Base-by-base conservation (phyloP, 164 flowering plant species). In the Chimonanthus praecox region DNA sequence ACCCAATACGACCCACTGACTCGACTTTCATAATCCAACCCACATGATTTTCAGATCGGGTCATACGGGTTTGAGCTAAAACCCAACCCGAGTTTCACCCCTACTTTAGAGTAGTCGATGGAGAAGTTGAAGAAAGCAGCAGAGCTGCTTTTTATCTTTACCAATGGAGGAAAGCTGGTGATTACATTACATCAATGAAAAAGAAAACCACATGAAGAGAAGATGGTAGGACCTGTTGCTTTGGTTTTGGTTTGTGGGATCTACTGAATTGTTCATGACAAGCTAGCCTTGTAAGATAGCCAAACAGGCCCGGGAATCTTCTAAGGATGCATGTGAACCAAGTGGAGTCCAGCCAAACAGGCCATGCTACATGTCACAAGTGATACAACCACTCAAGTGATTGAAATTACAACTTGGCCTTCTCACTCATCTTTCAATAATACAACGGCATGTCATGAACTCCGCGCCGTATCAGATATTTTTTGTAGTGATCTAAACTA, bases 291-390 rank as follows among this genome's bases (percentile, higher is more conserved):
- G 7, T 4, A 2, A 15, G 13, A 54, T 11, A 54, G 16, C 16
- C 68, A 44, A 33, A 6, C 65, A 10, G 16, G 64, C 64, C 16
- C 43, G 68, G 44, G 68, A 65, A 43, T 45, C 16, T 65, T 65
- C 15, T 6, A 3, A 15, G 16, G 48, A 11, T 3, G 46, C 4
- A 33, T 33, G 21, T 43, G 6, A 65, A 1, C 47, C 5, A 33
- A 65, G 49, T 65, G 68, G 68, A 15, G 9, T 65, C 47, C 68
- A 45, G 68, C 68, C 48, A 45, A 63, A 65, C 48, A 11, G 68
- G 60, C 13, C 68, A 65, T 65, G 47, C 44, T 13, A 16, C 13
- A 20, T 9, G 68, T 10, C 45, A 48, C 6, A 11, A 65, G 47
- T 44, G 68, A 65, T 65, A 65, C 43, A 65, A 45, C 49, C 16